phyloP scores from a whole-genome alignment of 768 basidiomycete species.

The Xerocomellus amylosporus region DNA sequence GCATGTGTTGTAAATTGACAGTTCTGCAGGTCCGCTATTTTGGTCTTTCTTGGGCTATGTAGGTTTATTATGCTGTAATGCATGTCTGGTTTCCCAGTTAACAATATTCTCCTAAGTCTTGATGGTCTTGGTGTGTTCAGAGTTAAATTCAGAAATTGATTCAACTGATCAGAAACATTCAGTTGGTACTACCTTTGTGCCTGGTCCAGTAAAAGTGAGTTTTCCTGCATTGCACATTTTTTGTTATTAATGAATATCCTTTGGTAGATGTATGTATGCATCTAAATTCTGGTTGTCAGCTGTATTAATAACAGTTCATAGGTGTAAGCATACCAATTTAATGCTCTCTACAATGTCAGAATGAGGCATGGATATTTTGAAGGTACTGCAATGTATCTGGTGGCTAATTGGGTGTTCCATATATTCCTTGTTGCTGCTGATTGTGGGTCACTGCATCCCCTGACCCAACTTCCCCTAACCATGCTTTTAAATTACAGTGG shows the following conservation, averaged over 20 bases:
- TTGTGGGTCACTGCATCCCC: too few species aligned
- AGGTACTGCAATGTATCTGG: background rate
- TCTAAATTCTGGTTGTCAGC: too few species aligned
- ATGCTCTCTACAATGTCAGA: background rate
- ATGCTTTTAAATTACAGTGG: too few species aligned
- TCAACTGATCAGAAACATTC: background rate
- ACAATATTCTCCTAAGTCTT: background rate
- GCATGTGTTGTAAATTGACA: too few species aligned
- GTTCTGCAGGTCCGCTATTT: too few species aligned
- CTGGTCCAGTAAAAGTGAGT: constrained; percentile 3
- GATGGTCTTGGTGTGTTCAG: background rate
- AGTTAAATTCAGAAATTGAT: too few species aligned
- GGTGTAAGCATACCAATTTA: too few species aligned
- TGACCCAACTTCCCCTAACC: too few species aligned
- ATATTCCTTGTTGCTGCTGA: constrained; percentile 7
- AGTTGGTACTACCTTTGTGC: constrained; percentile 1
- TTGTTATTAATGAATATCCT: too few species aligned
- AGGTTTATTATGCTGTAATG: background rate
- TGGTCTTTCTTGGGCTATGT: background rate
- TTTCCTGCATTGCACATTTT: background rate
- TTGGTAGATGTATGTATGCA: too few species aligned
- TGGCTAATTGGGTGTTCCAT: background rate
- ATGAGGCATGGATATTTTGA: background rate
- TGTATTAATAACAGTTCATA: too few species aligned
- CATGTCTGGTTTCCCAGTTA: background rate